Conservation (phyloP, 176 grass and related monocot genomes). For the Paspalum vaginatum region DNA sequence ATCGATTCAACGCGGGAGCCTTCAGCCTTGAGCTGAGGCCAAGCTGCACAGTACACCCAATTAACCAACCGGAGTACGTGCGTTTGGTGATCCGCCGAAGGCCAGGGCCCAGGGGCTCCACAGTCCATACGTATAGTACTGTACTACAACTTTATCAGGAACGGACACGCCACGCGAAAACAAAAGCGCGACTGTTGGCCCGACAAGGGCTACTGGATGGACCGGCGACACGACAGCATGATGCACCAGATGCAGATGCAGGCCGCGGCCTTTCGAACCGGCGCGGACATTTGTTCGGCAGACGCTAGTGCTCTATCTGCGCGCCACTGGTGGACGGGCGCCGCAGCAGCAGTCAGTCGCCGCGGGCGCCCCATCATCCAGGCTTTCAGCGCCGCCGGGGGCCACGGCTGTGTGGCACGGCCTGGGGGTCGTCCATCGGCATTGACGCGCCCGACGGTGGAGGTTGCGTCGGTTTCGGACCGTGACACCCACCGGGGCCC, state of each 20-base stretch:
- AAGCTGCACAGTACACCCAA: no score
- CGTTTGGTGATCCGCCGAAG: no score
- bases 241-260: background rate
- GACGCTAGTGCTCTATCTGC: background rate
- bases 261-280: background rate
- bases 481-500: no score
- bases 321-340: background rate
- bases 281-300: constrained; percentile 9
- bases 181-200: constrained; percentile 15
- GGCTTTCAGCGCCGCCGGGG: background rate
- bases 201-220: background rate
- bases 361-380: background rate
- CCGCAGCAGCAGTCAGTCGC: background rate
- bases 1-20: no score
- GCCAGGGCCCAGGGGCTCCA: no score
- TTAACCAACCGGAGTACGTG: no score
- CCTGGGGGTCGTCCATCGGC: background rate
- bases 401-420: background rate
- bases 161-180: constrained; percentile 14
- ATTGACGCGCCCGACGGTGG: no score
- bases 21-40: no score
- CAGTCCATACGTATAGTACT: no score
- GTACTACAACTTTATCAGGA: no score
- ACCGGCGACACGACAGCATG: background rate
- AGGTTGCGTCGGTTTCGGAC: background rate